A percentile compares a stretch with the other conserved stretches of the same genome.
Conservation (phyloP, 164 flowering plant genomes). For the Nelumbo lutea region DNA sequence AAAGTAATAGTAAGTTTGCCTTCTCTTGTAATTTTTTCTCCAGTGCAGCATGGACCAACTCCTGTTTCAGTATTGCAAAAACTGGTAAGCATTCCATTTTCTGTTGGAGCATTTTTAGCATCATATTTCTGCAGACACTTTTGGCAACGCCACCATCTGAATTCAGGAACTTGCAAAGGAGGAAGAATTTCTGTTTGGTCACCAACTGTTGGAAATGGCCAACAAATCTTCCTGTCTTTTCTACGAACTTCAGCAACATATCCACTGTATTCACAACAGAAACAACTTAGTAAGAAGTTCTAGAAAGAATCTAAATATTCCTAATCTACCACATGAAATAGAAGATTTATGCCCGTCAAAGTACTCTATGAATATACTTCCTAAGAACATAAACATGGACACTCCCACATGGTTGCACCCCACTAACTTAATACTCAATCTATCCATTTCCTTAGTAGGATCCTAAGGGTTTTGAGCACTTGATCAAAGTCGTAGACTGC, state of each 20-base stretch:
- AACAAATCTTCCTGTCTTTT: constrained; percentile 41
- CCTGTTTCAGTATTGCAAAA: constrained; percentile 2
- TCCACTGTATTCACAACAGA: constrained; percentile 43
- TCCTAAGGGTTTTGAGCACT: neutral
- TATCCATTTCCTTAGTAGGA: neutral
- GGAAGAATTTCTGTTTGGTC: constrained; percentile 31
- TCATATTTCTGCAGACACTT: constrained; percentile 29
- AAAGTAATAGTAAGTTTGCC: neutral
- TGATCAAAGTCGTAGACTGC: neutral
- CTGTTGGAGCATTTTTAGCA: constrained; percentile 10
- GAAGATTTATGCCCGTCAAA: neutral
- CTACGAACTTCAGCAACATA: constrained; percentile 54
- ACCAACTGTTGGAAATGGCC: constrained; percentile 45
- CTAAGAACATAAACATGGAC: neutral
- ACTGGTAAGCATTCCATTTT: constrained; percentile 7
- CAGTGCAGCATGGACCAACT: constrained; percentile 6
- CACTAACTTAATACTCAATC: neutral
- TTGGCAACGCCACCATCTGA: constrained; percentile 61
- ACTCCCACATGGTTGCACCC: neutral
- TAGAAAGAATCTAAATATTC: neutral
- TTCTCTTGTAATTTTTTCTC: constrained; percentile 9
- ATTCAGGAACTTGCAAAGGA: constrained; percentile 43
- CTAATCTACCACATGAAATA: neutral
- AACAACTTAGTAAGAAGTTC: neutral
- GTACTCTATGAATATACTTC: neutral